These are phyloP conservation scores for Porodaedalea pini DNA, from an alignment of 1,284 basidiomycete genomes.

Conservation along the genomic window DNA sequence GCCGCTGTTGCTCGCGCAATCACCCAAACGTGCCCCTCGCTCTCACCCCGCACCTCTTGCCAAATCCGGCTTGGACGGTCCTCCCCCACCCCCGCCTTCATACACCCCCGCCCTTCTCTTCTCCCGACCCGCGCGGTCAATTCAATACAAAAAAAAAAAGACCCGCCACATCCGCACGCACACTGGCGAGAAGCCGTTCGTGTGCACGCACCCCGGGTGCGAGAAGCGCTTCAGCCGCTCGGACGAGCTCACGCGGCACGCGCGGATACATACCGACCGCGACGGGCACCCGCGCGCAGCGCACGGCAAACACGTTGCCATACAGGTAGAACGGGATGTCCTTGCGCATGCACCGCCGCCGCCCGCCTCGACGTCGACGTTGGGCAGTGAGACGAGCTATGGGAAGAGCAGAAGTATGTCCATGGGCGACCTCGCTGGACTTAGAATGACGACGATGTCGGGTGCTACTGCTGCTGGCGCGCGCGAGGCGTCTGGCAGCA, in stretches of 20 bases:
- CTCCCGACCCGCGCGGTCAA: neutral
- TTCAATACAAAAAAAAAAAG: constrained; percentile 39
- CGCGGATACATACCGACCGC: constrained; percentile 83
- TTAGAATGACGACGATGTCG: constrained; percentile 28
- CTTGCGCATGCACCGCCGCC: neutral
- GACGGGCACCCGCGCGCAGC: constrained; percentile 22
- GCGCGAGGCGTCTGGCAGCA: constrained; percentile 9
- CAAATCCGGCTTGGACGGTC: neutral
- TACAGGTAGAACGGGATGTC: neutral
- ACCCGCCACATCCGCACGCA: constrained; percentile 98
- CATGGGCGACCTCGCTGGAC: constrained; percentile 31
- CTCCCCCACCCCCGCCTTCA: constrained; percentile 9
- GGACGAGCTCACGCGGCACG: constrained; percentile 95
- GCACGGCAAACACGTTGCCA: neutral
- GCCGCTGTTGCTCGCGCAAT: constrained; percentile 17
- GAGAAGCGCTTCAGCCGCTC: constrained; percentile 97
- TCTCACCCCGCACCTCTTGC: constrained; percentile 2
- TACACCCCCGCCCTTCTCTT: neutral
- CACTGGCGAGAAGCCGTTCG: constrained; percentile 96
- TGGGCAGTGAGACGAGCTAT: neutral
- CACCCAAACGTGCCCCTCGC: neutral
- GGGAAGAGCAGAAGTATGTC: constrained; percentile 18
- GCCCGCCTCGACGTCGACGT: neutral
- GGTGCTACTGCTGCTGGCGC: neutral
- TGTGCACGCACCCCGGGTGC: constrained; percentile 90